Evolutionary conservation across 2,329 filamentous ascomycete species (phyloP), one percentile per base, ranked within the genome.

Genomic region (Zymoseptoria tritici): DNA sequence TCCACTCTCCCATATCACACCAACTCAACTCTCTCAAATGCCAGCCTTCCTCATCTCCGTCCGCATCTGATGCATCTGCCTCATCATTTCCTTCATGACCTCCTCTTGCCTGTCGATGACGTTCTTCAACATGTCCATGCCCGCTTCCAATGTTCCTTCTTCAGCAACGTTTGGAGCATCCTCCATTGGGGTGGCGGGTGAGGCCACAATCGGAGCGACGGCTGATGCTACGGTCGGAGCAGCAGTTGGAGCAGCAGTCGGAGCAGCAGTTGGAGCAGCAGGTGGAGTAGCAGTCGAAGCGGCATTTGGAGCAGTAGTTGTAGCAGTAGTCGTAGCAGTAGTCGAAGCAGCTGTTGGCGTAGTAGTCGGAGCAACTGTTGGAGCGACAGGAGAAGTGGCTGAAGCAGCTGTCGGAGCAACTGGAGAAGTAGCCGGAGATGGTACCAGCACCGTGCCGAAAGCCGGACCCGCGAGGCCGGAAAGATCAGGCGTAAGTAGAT

Each of bases 41-140:
- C 36, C 36, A 16, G 13, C 36, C 36, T n/a, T 46, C 36, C 16
- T 46, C 36, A 46, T 46, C 36, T 46, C 36, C 13, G 36, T 46
- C 24, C 31, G 13, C 20, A 55, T 50, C 31, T 26, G 51, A 55
- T 61, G 56, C 52, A 64, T 64, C 53, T 66, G 56, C 57, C 54
- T 21, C 58, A 62, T 62, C 64, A 64, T 57, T 5, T 58, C 26
- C 54, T 60, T 13, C 55, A 64, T 61, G 57, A 61, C 58, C 19
- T 52, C 51, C 53, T 58, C 57, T 36, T 65, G 63, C 24, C 58
- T 56, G 49, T 59, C 51, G 11, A 64, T 46, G 19, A 62, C 9
- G 24, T 58, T 52, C 20, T 57, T 57, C n/a, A 13, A 49, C 36
- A 9, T 29, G 26, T 9, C 26, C 26, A 29, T 29, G 26, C 26